Evolutionary conservation across 2,329 filamentous ascomycete genomes (phyloP).

Genomic region (Alternaria brassicicola): DNA sequence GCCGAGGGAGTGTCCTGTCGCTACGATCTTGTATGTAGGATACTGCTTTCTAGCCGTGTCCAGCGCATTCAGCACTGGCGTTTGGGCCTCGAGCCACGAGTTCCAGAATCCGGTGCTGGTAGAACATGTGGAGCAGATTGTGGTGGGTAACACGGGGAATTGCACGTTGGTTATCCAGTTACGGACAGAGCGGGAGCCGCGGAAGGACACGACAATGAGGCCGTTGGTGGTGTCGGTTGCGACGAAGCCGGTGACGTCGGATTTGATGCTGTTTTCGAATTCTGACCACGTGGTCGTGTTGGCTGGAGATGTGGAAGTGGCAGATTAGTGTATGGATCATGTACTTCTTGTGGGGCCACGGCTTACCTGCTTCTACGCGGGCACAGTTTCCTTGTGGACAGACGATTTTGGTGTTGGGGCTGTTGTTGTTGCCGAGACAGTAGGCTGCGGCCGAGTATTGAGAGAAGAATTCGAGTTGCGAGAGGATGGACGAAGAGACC

Average conservation of each 20-base stretch:
- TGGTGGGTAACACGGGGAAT: constrained; percentile 51
- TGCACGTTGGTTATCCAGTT: constrained; percentile 67
- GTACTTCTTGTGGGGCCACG: rapidly evolving
- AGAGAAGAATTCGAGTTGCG: constrained; percentile 55
- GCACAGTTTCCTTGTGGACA: constrained; percentile 57
- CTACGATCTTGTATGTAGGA: constrained; percentile 61
- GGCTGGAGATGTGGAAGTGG: constrained; percentile 25
- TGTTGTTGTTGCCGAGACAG: constrained; percentile 57
- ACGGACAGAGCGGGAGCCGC: constrained; percentile 63
- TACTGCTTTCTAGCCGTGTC: constrained; percentile 52
- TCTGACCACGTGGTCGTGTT: constrained; percentile 55
- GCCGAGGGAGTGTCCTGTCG: constrained; percentile 73
- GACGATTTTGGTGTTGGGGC: constrained; percentile 50
- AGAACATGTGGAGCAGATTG: constrained; percentile 55
- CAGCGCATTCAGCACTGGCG: constrained; percentile 53
- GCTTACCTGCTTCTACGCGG: constrained; percentile 48
- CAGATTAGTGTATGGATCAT: neutral
- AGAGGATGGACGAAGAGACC: constrained; percentile 50
- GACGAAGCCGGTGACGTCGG: constrained; percentile 56
- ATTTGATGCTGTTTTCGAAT: constrained; percentile 53
- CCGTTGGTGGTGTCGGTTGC: constrained; percentile 54
- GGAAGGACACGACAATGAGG: constrained; percentile 65
- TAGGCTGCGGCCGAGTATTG: constrained; percentile 62
- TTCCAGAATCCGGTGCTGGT: constrained; percentile 64
- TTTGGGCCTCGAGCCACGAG: constrained; percentile 63